Evolutionary conservation across 768 basidiomycete species (phyloP), one percentile per base, ranked within the genome.

Genomic region (Amanita jacksonii): DNA sequence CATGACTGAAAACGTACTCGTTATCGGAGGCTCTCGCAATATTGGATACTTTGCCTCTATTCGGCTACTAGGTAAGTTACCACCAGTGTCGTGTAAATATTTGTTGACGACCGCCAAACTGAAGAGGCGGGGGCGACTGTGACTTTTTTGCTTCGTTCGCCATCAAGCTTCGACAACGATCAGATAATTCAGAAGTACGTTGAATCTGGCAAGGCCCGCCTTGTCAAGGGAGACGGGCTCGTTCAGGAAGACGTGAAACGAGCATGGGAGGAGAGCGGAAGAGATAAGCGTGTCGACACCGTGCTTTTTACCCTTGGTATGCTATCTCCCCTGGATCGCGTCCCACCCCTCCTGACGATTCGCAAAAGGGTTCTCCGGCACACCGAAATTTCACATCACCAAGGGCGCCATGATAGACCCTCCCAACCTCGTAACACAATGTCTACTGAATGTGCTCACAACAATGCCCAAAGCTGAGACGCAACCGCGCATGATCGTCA

Each of bases 281-380:
- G 55, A 42, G 60, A 53, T 18, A 59, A 53, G 13, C 56, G 61
- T 2, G 66, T 82, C 41, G 78, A 81, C 48, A 50, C 72, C 20
- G 60, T 83, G 15, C 49, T 85, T 8, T 83, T 76, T 61, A 73
- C 79, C 4, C 67, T 85, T 46, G 83, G 81, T 73, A 53, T 52
- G 45, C 28, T 5, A 8, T 9, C 20, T 50, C 9, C 16, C 25
- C 28, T 8, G 28, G 50, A 10, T 34, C 20, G 12, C 7, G 8
- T 12, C 15, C 16, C 3, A 4, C 15, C 7, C 3, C 27, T 18
- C 16, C 7, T 28, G 27, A 28, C 8, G 15, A 15, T 16, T 37
- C 25, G 13, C 20, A 19, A 38, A n/a, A 19, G 20, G 27, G 18
- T 20, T 28, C 18, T 5, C 72, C 22, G 75, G 72, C 10, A 57